Evolutionary conservation across 495 filamentous ascomycete genomes (phyloP).

Genomic region (Aspergillus saccharolyticus): DNA sequence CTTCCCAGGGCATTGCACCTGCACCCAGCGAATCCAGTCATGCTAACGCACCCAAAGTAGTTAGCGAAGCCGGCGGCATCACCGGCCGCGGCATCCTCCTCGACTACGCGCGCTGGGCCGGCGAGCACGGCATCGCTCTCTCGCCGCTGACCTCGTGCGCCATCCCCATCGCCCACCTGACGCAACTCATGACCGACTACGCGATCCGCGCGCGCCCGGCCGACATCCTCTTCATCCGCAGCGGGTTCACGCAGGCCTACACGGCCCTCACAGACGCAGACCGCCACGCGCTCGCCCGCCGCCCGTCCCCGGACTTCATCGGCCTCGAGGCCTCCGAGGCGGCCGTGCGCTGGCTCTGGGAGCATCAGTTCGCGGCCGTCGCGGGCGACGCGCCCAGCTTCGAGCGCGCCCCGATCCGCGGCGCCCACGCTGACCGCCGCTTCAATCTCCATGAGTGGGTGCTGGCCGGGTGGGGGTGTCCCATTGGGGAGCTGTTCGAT

Average conservation of each 20-base stretch:
- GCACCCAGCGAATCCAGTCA: too few relatives aligned
- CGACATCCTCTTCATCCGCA: constrained; percentile 54
- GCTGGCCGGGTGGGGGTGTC: constrained; percentile 51
- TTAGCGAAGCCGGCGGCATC: constrained; percentile 44
- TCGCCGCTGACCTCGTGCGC: constrained; percentile 33
- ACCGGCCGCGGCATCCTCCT: constrained; percentile 55
- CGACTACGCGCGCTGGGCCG: constrained; percentile 51
- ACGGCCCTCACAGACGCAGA: constrained; percentile 27
- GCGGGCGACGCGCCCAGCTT: constrained; percentile 47
- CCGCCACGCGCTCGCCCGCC: constrained; percentile 24
- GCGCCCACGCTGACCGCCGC: constrained; percentile 3
- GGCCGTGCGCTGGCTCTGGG: constrained; percentile 46
- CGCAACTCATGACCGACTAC: constrained; percentile 31
- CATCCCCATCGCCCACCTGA: constrained; percentile 38
- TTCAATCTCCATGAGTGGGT: constrained; percentile 48
- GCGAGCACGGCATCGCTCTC: constrained; percentile 29
- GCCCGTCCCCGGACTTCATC: constrained; percentile 27
- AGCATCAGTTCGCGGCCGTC: constrained; percentile 46
- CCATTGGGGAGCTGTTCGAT: constrained; percentile 58
- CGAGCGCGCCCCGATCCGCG: constrained; percentile 26
- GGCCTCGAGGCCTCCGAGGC: constrained; percentile 43
- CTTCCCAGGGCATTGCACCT: too few relatives aligned
- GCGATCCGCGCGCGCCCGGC: constrained; percentile 37
- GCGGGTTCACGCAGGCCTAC: constrained; percentile 45
- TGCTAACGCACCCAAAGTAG: constrained; percentile 29